Percentiles rank a stretch among this genome's conserved stretches.
Conservation (phyloP, 768 basidiomycete genomes). For the Cubamyces sp. region DNA sequence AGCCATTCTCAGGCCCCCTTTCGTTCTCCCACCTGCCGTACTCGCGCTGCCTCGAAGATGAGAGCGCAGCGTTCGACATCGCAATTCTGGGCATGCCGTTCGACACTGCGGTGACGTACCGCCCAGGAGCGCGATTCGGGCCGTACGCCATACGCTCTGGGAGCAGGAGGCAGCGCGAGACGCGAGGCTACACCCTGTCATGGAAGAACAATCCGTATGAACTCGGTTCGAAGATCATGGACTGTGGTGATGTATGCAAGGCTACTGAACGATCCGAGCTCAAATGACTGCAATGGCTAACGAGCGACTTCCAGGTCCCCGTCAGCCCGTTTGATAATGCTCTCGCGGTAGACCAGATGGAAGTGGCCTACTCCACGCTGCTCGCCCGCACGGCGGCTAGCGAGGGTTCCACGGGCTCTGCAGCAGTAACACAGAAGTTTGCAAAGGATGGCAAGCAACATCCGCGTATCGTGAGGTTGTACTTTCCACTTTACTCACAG, state of each 20-base stretch:
- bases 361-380: conserved; percentile 81
- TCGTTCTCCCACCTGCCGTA: conserved; percentile 86
- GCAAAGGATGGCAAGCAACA: conserved; percentile 65
- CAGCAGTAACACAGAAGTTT: conserved; percentile 36
- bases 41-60: conserved; percentile 67
- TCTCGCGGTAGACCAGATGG: conserved; percentile 84
- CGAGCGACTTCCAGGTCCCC: conserved; percentile 56
- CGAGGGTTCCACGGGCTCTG: conserved; percentile 11
- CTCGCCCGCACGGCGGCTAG: conserved; percentile 56
- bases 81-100: conserved; percentile 83
- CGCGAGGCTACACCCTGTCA: conserved; percentile 68
- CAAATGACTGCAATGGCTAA: background rate
- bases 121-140: conserved; percentile 81
- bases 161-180: conserved; percentile 64
- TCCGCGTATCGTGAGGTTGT: conserved; percentile 72
- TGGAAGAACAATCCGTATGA: conserved; percentile 73
- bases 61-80: conserved; percentile 62
- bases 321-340: conserved; percentile 81
- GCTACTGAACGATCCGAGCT: background rate
- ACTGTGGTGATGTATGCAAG: conserved; percentile 76
- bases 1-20: conserved; percentile 77
- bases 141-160: conserved; percentile 85
- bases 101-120: conserved; percentile 60
- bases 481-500: background rate
- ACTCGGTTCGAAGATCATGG: conserved; percentile 61